A percentile compares a stretch with the other conserved stretches of the same genome.
These are phyloP conservation scores for Lentinula guzmanii DNA, from an alignment of 768 basidiomycete genomes.

Conservation along the genomic window DNA sequence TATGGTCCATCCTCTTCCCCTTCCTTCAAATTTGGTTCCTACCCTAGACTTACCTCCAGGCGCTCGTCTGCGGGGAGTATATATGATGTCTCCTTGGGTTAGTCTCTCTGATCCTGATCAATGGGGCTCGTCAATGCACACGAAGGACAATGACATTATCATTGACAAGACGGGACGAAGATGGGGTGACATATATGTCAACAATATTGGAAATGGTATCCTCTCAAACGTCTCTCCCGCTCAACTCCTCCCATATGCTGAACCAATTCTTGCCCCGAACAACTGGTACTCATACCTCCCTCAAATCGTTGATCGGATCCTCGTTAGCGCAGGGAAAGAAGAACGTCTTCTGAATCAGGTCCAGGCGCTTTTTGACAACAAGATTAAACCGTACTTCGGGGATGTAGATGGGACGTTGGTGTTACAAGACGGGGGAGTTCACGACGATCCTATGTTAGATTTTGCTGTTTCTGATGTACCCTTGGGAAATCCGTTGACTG, in stretches of 20 bases:
- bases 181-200: constrained; percentile 3
- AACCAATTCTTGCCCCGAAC: constrained; percentile 22
- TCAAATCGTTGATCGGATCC: constrained; percentile 23
- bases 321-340: constrained; percentile 27
- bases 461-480: neutral
- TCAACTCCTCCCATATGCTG: constrained; percentile 18
- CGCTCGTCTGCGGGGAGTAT: constrained; percentile 22
- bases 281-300: constrained; percentile 28
- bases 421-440: constrained; percentile 27
- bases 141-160: neutral
- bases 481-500: neutral
- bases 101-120: constrained; percentile 11
- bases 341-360: constrained; percentile 29
- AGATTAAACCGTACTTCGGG: neutral
- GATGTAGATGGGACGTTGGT: constrained; percentile 15
- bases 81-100: constrained; percentile 27
- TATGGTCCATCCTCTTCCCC: constrained; percentile 12
- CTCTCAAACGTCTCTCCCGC: constrained; percentile 14
- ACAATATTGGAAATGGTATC: constrained; percentile 19
- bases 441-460: constrained; percentile 30
- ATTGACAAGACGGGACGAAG: neutral
- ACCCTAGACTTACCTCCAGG: constrained; percentile 13
- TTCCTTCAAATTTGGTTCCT: neutral
- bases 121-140: constrained; percentile 13
- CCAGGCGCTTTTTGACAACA: constrained; percentile 6